Conservation (phyloP, 169 alveolate species). For the Toxoplasma gondii region DNA sequence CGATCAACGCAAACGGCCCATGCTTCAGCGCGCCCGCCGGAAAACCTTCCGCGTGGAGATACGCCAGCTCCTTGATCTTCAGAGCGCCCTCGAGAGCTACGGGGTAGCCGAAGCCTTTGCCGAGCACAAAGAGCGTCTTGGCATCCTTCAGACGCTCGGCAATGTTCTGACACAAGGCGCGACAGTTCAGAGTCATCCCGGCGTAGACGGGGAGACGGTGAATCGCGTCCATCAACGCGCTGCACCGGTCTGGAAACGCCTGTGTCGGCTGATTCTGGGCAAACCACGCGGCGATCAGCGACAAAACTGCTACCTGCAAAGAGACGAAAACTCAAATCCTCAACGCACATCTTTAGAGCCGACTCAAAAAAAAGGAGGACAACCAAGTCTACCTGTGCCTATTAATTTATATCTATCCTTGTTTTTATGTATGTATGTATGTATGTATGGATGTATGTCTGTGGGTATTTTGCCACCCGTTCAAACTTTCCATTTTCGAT, state of each 20-base stretch:
- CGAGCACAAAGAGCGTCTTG: conserved; percentile 76
- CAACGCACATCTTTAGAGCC: conserved; percentile 56
- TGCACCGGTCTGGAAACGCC: conserved; percentile 62
- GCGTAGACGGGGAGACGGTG: conserved; percentile 83
- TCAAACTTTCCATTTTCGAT: too few relatives aligned
- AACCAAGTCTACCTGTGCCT: too few relatives aligned
- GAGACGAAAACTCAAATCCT: conserved; percentile 79
- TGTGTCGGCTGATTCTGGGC: conserved; percentile 70
- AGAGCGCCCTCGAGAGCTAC: conserved; percentile 98
- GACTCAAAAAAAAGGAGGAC: background rate
- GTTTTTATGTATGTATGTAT: background rate
- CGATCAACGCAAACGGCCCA: conserved; percentile 95
- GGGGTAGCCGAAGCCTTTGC: conserved; percentile 91
- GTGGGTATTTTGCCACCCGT: background rate
- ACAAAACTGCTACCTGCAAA: conserved; percentile 82
- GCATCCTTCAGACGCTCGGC: conserved; percentile 71
- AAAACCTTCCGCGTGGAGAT: conserved; percentile 96
- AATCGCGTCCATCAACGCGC: conserved; percentile 73
- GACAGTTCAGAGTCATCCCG: conserved; percentile 77
- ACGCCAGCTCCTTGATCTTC: conserved; percentile 95
- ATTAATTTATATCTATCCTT: too few relatives aligned
- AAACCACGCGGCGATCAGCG: conserved; percentile 89
- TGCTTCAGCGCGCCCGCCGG: conserved; percentile 96
- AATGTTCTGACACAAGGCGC: conserved; percentile 65
- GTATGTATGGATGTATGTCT: background rate